Base-by-base conservation (phyloP, 2,329 filamentous ascomycete genomes). In the Fusarium cyanostomum region DNA sequence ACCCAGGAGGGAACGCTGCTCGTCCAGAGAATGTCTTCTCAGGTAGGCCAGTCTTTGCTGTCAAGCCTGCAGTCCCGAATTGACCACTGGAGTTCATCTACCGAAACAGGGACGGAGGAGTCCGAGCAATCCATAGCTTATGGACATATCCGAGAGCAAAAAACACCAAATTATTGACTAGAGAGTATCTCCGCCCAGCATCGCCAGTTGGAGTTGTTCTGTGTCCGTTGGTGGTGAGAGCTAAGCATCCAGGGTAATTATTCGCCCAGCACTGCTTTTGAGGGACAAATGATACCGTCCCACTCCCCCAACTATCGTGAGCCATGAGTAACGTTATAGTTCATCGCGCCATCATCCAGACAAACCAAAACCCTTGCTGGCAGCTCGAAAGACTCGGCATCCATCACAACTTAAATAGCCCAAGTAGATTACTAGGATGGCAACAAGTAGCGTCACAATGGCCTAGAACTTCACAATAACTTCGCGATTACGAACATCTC, bases 111-210 rank as follows among this genome's bases (percentile, higher is more conserved):
- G 52, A 37, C 16, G 50, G 45, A 8, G 59, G 53, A 1, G 62
- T 60, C 37, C 67, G 69, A 2, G 68, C 72, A 12, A 80, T 74
- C 3, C 74, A 75, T 7, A 81, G 71, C 39, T 74, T 79, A 38
- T 81, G 77, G 5, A 77, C 78, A 52, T 78, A 77, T 16, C 78
- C 79, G 10, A 80, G 67, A 3, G 76, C 76, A 28, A 80, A 63
- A 39, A 79, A 76, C 8, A 74, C 74, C n/a, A 81, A 48, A 27
- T 75, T 76, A 2, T 74, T 77, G 34, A 74, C 70, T 50, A 74
- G 73, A 10, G n/a, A n/a, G n/a, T n/a, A n/a, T n/a, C n/a, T n/a
- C n/a, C n/a, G n/a, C 21, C 21, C 48, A 30, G 7, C 16, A 31
- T 13, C 27, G 18, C n/a, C 26, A 13, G 16, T 30, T n/a, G 27